Conservation (phyloP, 2,329 filamentous ascomycete species). For the Annulohypoxylon truncatum region DNA sequence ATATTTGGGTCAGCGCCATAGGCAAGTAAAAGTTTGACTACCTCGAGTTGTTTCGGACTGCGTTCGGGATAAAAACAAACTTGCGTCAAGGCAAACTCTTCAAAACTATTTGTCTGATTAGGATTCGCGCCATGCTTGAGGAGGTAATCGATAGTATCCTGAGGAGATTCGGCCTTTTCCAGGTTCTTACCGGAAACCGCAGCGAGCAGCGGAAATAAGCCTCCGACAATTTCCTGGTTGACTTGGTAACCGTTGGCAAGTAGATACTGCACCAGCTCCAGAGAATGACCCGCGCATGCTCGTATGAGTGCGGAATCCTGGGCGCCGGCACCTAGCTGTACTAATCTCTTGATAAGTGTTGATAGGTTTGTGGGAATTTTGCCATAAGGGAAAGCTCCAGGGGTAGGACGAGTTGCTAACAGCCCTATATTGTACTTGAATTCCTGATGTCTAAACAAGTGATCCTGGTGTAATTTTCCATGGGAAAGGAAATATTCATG, state of each 20-base stretch:
- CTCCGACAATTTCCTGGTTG: neutral
- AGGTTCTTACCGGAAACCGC: neutral
- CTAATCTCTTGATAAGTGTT: neutral
- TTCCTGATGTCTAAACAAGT: too few relatives aligned
- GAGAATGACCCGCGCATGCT: neutral
- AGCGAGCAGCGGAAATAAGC: constrained; percentile 1
- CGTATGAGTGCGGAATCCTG: neutral
- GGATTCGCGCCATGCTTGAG: constrained; percentile 14
- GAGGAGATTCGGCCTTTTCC: neutral
- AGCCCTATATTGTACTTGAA: too few relatives aligned
- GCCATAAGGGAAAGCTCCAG: too few relatives aligned
- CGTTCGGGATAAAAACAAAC: neutral
- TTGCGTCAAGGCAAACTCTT: neutral
- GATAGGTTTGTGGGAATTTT: neutral
- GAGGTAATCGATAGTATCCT: neutral
- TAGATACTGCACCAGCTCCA: neutral
- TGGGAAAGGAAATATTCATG: too few relatives aligned
- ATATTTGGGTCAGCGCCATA: constrained; percentile 14
- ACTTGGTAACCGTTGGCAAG: neutral
- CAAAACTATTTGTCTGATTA: neutral
- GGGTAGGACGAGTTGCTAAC: too few relatives aligned
- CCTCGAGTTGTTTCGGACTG: neutral
- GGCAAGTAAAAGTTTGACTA: neutral
- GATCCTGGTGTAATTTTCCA: too few relatives aligned
- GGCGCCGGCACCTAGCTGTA: neutral